Evolutionary conservation across 2,329 filamentous ascomycete species (phyloP).

Genomic region (Apiospora sp.): DNA sequence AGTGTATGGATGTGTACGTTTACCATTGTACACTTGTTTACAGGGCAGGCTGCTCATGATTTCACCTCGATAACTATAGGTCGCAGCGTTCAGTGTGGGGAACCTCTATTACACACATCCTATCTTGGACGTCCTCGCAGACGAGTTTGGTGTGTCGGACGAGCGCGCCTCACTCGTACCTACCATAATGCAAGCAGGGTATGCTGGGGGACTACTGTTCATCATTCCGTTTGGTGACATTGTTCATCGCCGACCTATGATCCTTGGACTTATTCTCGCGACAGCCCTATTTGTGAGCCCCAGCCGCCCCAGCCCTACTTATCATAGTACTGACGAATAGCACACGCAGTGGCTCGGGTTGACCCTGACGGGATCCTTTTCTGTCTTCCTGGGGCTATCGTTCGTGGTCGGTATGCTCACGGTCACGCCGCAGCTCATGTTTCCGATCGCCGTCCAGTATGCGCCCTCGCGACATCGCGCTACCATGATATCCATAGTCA

Average conservation of each 20-base stretch:
- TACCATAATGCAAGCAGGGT: constrained; percentile 67
- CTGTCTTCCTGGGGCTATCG: constrained; percentile 70
- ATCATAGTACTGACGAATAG: background rate
- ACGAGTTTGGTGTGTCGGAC: constrained; percentile 63
- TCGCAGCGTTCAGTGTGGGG: constrained; percentile 59
- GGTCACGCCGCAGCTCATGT: constrained; percentile 80
- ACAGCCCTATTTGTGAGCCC: constrained; percentile 61
- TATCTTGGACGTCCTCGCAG: constrained; percentile 63
- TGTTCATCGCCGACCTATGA: constrained; percentile 58
- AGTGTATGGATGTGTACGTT: constrained; percentile 20
- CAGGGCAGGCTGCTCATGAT: background rate
- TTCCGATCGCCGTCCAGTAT: constrained; percentile 81
- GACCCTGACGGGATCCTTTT: constrained; percentile 70
- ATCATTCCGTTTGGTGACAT: constrained; percentile 65
- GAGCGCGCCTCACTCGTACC: constrained; percentile 65
- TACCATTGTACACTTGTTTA: background rate
- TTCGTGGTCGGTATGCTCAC: constrained; percentile 76
- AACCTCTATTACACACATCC: constrained; percentile 70
- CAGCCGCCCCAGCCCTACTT: constrained; percentile 17
- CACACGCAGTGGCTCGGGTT: constrained; percentile 66
- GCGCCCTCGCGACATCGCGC: constrained; percentile 73
- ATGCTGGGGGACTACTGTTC: constrained; percentile 64
- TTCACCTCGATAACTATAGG: background rate
- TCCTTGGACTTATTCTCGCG: constrained; percentile 62
- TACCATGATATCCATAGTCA: constrained; percentile 73